Conservation (phyloP, 441 rosid species). For the Geranium incanum region DNA sequence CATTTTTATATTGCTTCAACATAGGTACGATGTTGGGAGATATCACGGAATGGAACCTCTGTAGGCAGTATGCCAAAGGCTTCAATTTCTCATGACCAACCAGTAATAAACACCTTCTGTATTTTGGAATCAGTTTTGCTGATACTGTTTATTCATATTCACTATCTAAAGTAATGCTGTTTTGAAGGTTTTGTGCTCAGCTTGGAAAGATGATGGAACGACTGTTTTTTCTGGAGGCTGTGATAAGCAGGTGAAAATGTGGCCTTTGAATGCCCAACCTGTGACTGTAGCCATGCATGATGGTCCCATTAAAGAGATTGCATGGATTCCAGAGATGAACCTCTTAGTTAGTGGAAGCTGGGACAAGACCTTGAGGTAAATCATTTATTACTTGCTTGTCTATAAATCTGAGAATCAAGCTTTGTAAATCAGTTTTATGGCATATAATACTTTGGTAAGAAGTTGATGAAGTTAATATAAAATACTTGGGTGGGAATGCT, state of each 20-base stretch:
- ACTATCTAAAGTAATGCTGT: background rate
- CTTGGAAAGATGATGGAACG: constrained; percentile 97
- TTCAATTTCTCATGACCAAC: constrained; percentile 81
- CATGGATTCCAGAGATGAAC: constrained; percentile 95
- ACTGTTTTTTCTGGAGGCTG: constrained; percentile 93
- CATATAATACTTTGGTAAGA: constrained; percentile 4
- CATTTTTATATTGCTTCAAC: constrained; percentile 3
- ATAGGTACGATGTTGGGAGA: constrained; percentile 94
- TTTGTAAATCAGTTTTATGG: background rate
- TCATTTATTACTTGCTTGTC: background rate
- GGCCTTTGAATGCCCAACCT: constrained; percentile 85
- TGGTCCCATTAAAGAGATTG: constrained; percentile 66
- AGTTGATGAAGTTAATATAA: no score
- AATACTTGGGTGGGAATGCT: background rate
- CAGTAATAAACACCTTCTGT: constrained; percentile 38
- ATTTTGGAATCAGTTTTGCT: constrained; percentile 11
- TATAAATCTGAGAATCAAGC: background rate
- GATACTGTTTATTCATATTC: background rate
- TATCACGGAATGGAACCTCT: constrained; percentile 47
- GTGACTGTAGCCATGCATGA: constrained; percentile 93
- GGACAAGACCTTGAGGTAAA: constrained; percentile 88
- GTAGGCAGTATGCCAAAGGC: constrained; percentile 69
- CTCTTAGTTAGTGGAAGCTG: constrained; percentile 82
- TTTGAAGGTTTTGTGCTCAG: constrained; percentile 72
- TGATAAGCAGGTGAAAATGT: constrained; percentile 96